A percentile compares a stretch with the other conserved stretches of the same genome.
Conservation (phyloP, 2,329 filamentous ascomycete species). For the Paecilomyces dactylethromorphus region DNA sequence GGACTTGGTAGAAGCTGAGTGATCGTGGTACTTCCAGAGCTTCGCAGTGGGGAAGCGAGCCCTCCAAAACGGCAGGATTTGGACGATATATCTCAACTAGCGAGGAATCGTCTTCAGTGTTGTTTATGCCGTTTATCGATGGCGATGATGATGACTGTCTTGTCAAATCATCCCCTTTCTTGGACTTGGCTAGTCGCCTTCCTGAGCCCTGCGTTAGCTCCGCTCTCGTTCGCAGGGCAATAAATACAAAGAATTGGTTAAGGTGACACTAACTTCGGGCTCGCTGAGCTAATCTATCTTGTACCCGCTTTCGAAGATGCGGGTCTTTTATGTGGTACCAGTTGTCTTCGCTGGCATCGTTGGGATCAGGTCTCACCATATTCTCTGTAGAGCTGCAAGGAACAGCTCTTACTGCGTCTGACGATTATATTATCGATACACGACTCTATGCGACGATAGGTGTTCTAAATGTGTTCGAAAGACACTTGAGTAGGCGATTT, state of each 20-base stretch:
- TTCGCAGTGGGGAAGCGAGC: neutral
- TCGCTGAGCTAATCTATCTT: slow-evolving; percentile 33
- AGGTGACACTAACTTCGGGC: slow-evolving; percentile 23
- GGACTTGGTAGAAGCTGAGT: neutral
- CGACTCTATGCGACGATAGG: no score
- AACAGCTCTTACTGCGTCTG: no score
- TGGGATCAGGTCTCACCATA: slow-evolving; percentile 1
- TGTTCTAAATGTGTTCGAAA: neutral
- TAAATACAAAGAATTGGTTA: neutral
- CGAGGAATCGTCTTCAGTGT: neutral
- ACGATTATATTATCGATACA: no score
- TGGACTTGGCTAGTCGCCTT: slow-evolving; percentile 1
- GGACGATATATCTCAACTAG: neutral
- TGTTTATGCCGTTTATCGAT: neutral
- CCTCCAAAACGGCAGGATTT: neutral
- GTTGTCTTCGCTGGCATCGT: slow-evolving; percentile 5
- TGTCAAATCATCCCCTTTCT: neutral
- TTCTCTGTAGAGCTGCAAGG: neutral
- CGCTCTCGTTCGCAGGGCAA: neutral
- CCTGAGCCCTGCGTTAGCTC: neutral
- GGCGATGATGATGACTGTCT: neutral
- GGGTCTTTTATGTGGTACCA: slow-evolving; percentile 30
- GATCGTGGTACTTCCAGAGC: neutral
- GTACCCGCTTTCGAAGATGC: slow-evolving; percentile 33
- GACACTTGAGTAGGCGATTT: neutral